Base-by-base conservation (phyloP, 1,284 basidiomycete species). In the Meripilus lineatus region DNA sequence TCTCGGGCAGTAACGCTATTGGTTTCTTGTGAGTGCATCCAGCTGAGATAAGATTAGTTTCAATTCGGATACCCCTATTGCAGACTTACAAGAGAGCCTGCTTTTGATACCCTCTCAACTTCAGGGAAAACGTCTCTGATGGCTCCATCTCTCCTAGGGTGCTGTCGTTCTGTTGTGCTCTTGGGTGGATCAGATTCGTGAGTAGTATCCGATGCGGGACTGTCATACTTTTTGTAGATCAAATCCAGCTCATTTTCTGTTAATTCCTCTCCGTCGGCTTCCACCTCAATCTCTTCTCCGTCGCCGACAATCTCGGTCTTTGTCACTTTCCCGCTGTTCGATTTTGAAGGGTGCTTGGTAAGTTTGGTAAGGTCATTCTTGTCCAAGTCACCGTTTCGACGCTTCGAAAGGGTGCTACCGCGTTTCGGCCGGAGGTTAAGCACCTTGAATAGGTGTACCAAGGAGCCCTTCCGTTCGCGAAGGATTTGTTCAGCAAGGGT, bases 21-120 rank as follows among this genome's bases (percentile, higher is more conserved):
- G 1, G 73, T 79, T 66, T 97, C 95, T 52, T 94, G 77, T 1
- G 84, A 89, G 51, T 81, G 73, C 93, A 98, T 94, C 94, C 95
- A 99, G 32, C 89, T 90, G 18, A 11, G 7, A 37, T 5, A 25
- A 35, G 25, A 15, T 34, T 15, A 38, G 33, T 47, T 34, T 46
- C 7, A 7, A 35, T 15, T 14, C 15, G 20, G 7, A 35, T 7
- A 15, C 8, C n/a, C n/a, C 15, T 6, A 15, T 18, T 14, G 20
- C 25, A 18, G 5, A 59, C 77, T 38, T 47, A 88, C 77, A 70
- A 71, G 41, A 98, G 70, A 2, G 93, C 94, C 63, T 99, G 94
- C 58, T 93, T 96, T 59, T 98, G 95, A 65, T 99, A 99, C 23
- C 81, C 80, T 36, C 93, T 80, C 22, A 98, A 66, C 0, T 72